Conservation (phyloP, 1,139 yeast species). For the Pneumocystis murina region DNA sequence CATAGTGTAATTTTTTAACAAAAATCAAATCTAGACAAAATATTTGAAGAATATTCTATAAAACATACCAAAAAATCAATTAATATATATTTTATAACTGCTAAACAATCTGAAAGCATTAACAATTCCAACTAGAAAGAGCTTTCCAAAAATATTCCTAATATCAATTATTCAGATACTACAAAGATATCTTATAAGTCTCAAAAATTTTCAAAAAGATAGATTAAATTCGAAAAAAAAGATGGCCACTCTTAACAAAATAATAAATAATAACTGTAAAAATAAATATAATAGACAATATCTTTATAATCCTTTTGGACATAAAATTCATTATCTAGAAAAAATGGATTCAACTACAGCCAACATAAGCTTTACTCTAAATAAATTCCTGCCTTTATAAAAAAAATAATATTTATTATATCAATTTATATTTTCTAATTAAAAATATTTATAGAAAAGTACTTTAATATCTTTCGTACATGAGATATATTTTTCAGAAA, state of each 20-base stretch:
- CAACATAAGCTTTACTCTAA: not conserved
- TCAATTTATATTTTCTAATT: not conserved
- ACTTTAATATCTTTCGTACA: not conserved
- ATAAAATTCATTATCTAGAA: not conserved
- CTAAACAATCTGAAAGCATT: not conserved
- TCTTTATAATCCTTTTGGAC: not conserved
- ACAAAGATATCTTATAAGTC: not conserved
- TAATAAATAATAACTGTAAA: not conserved
- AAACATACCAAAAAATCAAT: not conserved
- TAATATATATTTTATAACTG: not conserved
- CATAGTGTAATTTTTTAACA: not conserved
- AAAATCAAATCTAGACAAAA: not conserved
- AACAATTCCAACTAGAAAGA: not conserved
- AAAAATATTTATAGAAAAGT: not conserved
- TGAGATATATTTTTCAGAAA: not conserved
- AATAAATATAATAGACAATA: not conserved
- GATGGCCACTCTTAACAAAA: not conserved
- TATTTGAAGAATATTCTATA: not conserved
- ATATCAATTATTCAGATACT: not conserved
- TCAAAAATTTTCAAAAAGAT: not conserved
- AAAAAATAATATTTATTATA: not conserved
- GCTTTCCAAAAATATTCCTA: not conserved
- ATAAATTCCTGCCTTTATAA: not conserved
- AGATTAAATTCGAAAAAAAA: not conserved
- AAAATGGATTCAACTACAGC: not conserved